Percentiles rank a stretch among this genome's conserved stretches.
Conservation (phyloP, 2,329 filamentous ascomycete genomes). For the Emericellopsis cladophorae region DNA sequence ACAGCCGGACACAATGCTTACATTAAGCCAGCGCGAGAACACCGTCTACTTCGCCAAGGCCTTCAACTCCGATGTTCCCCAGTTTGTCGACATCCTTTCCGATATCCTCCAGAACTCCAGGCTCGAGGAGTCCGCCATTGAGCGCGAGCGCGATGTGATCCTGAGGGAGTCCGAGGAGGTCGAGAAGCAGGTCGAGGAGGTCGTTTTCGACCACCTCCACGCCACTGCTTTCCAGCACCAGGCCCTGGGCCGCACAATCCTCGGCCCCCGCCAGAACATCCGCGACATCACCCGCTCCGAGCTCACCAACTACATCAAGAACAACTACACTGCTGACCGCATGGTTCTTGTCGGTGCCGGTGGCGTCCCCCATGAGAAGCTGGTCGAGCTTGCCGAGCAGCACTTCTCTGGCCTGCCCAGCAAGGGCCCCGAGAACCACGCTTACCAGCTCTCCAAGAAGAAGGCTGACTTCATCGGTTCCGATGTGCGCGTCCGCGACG, state of each 20-base stretch:
- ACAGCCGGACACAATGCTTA: neutral
- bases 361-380: conserved; percentile 83
- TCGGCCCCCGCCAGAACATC: conserved; percentile 97
- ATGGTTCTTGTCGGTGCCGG: conserved; percentile 97
- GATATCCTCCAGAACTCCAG: conserved; percentile 99
- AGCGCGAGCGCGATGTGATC: conserved; percentile 97
- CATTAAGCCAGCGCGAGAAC: conserved; percentile 67
- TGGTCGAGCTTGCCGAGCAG: conserved; percentile 94
- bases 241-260: conserved; percentile 91
- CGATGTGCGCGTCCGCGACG: conserved; percentile 88
- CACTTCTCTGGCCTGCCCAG: conserved; percentile 74
- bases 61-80: conserved; percentile 94
- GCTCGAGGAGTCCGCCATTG: conserved; percentile 83
- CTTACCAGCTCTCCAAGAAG: conserved; percentile 67
- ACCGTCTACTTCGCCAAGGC: conserved; percentile 99
- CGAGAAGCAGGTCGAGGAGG: conserved; percentile 98
- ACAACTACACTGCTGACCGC: conserved; percentile 98
- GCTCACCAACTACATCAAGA: conserved; percentile 93
- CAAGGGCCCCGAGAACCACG: conserved; percentile 61
- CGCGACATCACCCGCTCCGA: conserved; percentile 87
- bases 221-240: conserved; percentile 96
- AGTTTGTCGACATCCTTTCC: conserved; percentile 94
- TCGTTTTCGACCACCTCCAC: conserved; percentile 98
- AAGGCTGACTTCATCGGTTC: conserved; percentile 94
- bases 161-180: conserved; percentile 98